Base-by-base conservation (phyloP, 2,329 filamentous ascomycete genomes). In the Helotiales sp. region DNA sequence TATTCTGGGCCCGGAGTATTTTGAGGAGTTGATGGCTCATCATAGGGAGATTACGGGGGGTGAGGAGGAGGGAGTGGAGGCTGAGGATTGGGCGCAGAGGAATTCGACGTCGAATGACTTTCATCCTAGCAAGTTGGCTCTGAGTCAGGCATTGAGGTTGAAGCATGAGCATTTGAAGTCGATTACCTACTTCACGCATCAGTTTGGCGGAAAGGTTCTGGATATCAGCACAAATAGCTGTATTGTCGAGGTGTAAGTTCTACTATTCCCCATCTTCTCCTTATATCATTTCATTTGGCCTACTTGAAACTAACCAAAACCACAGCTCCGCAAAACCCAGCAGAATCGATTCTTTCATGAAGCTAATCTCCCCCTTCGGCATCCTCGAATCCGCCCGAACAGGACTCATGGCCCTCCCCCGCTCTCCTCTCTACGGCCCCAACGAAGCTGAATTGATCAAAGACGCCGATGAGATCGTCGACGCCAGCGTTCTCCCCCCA, bases 171-270 rank as follows among this genome's bases (percentile, higher is more conserved):
- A 99, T 84, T 82, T 99, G 74, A 93, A 95, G 83, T 93, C 92
- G 65, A 97, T 99, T 77, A 99, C 96, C 65, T 96, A 97, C 81
- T 89, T 99, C 78, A 91, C 95, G 20, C 96, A 99, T 82, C 96
- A 99, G 77, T 99, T 99, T 76, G 94, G 94, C 65, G 96, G 96
- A 71, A 99, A 99, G 83, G 92, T 99, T 28, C 81, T 99, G 75
- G 96, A 99, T 80, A 98, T 99, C 75, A 97, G 93, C 84, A 97
- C 93, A 62, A 97, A 93, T 82, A 98, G 96, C 83, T 98, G 96
- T 82, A 98, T 98, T 79, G 94, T 99, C 68, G 96, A 99, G 82
- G 81, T 99, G 92, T 95, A 87, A 86, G 91, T 87, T 62, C 61
- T 63, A 34, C 59, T 37, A n/a, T 4, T 50, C 15, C 20, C 24